phyloP scores from a whole-genome alignment of 805 yeast species.

The Brettanomyces naardenensis region DNA sequence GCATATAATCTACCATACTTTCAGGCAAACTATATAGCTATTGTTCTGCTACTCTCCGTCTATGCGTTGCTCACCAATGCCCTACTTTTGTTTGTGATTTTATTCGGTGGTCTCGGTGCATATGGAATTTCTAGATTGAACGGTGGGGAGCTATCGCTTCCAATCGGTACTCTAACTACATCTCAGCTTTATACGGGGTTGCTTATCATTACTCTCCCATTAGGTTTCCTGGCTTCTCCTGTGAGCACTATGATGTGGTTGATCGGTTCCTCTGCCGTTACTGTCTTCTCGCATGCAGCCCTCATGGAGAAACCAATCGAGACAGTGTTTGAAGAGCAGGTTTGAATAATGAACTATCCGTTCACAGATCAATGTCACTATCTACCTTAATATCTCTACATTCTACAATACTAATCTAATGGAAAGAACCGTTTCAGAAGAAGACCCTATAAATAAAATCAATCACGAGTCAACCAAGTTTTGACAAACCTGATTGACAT shows the following conservation, averaged over 20 bases:
- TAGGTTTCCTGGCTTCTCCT: constrained; percentile 31
- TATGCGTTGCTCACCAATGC: constrained; percentile 86
- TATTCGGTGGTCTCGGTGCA: constrained; percentile 65
- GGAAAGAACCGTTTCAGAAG: constrained; percentile 30
- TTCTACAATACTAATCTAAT: too few relatives aligned
- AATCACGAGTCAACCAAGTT: constrained; percentile 17
- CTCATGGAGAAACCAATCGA: constrained; percentile 97
- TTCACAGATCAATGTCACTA: too few relatives aligned
- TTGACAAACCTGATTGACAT: constrained; percentile 1
- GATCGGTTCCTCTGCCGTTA: constrained; percentile 84
- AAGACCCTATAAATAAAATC: constrained; percentile 30
- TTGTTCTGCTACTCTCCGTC: constrained; percentile 63
- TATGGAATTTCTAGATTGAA: constrained; percentile 69
- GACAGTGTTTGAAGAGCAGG: constrained; percentile 83
- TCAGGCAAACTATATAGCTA: constrained; percentile 75
- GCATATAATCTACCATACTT: constrained; percentile 80
- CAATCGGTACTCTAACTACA: constrained; percentile 65
- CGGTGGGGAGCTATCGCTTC: constrained; percentile 77
- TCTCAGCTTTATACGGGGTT: constrained; percentile 87
- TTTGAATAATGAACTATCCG: constrained; percentile 18
- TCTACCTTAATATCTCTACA: too few relatives aligned
- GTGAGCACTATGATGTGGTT: constrained; percentile 92
- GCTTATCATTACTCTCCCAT: constrained; percentile 54
- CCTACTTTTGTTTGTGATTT: constrained; percentile 74
- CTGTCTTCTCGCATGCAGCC: constrained; percentile 85